These are phyloP conservation scores for Dactylellina leptospora DNA, from an alignment of 2,329 filamentous ascomycete genomes.

Conservation along the genomic window DNA sequence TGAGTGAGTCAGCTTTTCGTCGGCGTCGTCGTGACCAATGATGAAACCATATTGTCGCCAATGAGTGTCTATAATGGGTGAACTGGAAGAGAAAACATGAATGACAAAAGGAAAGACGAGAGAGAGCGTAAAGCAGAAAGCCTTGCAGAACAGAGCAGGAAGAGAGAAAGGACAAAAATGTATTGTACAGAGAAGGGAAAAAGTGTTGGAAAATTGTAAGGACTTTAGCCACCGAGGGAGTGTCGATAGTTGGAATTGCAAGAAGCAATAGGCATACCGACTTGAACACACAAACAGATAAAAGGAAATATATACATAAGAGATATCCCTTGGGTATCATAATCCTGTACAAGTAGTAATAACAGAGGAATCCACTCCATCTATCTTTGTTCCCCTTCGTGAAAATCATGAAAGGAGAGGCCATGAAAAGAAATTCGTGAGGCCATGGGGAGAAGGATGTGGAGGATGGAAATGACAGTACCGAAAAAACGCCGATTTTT, in stretches of 20 bases:
- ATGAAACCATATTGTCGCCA: constrained; percentile 40
- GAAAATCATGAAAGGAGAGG: constrained; percentile 45
- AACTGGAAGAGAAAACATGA: not conserved
- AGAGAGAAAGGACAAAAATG: not conserved
- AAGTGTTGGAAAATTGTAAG: constrained; percentile 20
- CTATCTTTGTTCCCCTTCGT: constrained; percentile 48
- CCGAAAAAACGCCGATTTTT: constrained; percentile 53
- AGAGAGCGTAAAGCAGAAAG: constrained; percentile 16
- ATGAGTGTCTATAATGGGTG: constrained; percentile 41
- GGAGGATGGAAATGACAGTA: constrained; percentile 41
- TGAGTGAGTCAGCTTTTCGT: constrained; percentile 25
- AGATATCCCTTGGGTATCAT: constrained; percentile 54
- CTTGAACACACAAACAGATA: constrained; percentile 18
- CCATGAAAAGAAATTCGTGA: constrained; percentile 39
- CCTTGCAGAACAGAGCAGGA: constrained; percentile 13
- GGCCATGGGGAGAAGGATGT: constrained; percentile 11
- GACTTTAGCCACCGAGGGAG: constrained; percentile 50
- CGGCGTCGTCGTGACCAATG: constrained; percentile 2
- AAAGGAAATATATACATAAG: constrained; percentile 54
- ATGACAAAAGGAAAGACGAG: not conserved
- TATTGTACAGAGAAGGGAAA: constrained; percentile 44
- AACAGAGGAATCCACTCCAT: constrained; percentile 31
- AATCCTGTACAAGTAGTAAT: constrained; percentile 49
- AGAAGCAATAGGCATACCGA: constrained; percentile 47
- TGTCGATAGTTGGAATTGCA: constrained; percentile 48